Evolutionary conservation across 2,329 filamentous ascomycete genomes (phyloP), one percentile per base, ranked within the genome.

Genomic region (Colletotrichum truncatum): DNA sequence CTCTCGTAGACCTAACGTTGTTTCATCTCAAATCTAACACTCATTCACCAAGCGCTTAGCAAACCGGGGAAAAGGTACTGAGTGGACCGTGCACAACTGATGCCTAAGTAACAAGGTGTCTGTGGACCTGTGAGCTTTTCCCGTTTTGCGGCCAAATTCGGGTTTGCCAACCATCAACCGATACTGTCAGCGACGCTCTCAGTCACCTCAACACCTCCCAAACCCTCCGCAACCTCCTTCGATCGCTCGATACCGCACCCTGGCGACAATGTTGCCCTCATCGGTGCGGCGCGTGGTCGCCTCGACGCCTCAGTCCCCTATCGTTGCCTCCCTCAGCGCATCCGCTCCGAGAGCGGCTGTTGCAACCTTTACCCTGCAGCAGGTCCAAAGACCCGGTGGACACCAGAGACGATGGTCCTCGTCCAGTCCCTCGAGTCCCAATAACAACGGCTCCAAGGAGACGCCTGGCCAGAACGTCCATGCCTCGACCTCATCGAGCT

Each of bases 361-460:
- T 62, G 72, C 73, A 53, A 70, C 77, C 62, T 65, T 78, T 69
- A 67, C 72, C 58, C 71, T 77, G 9, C 49, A 59, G n/a, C 57
- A 46, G 32, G 59, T 53, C 4, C 54, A 59, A 34, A 51, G 67
- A 62, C 65, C 66, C 69, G 61, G 54, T 57, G 71, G 76, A 66
- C 84, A 84, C 70, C 85, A 87, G 76, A 80, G 85, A 71, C 81
- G 86, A 69, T 87, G 81, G 71, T 89, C 87, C 10, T 89, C 87
- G 28, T 89, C 87, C 32, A 89, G 89, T 74, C 85, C 87, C n/a
- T 88, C 86, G 36, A 84, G 84, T 70, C 83, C 86, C n/a, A 85
- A 86, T 67, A 86, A 85, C 70, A 86, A 85, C 70, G 86, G 84
- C 9, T 77, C 85, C 26, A 85, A 81, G 70, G 82, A 82, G 21